Base-by-base conservation (phyloP, 148 eudicot genomes). In the Cornus florida region DNA sequence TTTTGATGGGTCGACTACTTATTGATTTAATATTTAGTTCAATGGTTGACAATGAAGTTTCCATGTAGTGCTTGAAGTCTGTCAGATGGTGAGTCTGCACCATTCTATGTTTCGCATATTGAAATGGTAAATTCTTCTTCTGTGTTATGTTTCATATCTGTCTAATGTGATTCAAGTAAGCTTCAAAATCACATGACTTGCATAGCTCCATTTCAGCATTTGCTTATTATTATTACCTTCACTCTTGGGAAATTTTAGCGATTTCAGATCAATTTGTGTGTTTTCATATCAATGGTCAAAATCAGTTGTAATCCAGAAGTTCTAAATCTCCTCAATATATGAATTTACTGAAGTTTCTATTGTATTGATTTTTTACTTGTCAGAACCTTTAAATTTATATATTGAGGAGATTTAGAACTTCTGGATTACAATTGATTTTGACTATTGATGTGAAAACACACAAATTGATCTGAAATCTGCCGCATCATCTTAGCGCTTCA, bases 141-240 rank as follows among this genome's bases (percentile, higher is more conserved):
- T 76, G 67, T 67, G 43, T 67, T 76, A 12, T 43, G 71, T 41
- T 76, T 43, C 66, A 6, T 62, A 22, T 41, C 39, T 24, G 60
- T 16, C 48, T 43, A 43, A 43, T 43, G 48, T 38, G 50, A 11
- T 62, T 20, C n/a, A 17, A 17, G 17, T 69, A n/a, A 20, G 59
- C 71, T 76, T 23, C 67, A 62, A 6, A 13, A 39, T 31, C 59
- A 53, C 59, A 12, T 11, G 59, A 53, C 59, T 7, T 76, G 23
- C 43, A 14, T 66, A 4, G 17, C 78, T 41, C 57, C 70, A 23
- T 75, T 35, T 23, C 10, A 6, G 12, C 16, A 39, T 7, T 35
- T 65, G 53, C 23, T 24, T 64, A 7, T 41, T 64, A 11, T 2
- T 75, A 31, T 35, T 28, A 28, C 28, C 38, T 75, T 75, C 24